Percentiles rank a stretch among this genome's conserved stretches.
These are phyloP conservation scores for Schizophyllum amplum DNA, from an alignment of 1,284 basidiomycete species.

Conservation along the genomic window DNA sequence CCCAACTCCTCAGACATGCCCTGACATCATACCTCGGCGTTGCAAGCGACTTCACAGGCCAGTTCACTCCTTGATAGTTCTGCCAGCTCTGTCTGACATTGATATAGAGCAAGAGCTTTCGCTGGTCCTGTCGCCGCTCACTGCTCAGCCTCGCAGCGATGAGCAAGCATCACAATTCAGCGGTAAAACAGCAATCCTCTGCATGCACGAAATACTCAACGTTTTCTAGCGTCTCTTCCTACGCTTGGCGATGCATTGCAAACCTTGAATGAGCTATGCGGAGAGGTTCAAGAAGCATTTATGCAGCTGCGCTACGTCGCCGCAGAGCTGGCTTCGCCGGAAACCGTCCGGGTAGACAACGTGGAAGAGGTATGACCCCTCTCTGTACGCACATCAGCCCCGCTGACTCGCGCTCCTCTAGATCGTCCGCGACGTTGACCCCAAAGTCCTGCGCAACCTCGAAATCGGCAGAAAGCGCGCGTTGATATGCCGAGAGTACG, in stretches of 20 bases:
- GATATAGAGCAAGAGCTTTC: constrained; percentile 55
- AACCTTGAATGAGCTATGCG: constrained; percentile 55
- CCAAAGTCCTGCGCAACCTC: constrained; percentile 49
- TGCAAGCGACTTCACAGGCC: constrained; percentile 63
- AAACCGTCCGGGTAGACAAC: constrained; percentile 64
- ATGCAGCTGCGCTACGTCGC: constrained; percentile 62
- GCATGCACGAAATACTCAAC: constrained; percentile 11
- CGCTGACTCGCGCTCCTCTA: constrained; percentile 18
- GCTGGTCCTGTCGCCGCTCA: constrained; percentile 54
- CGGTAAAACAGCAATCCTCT: constrained; percentile 9
- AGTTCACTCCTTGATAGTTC: constrained; percentile 4
- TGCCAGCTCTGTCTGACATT: not conserved
- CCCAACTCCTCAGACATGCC: constrained; percentile 49
- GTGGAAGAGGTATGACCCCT: constrained; percentile 40
- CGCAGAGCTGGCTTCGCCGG: constrained; percentile 63
- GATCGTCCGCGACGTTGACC: constrained; percentile 50
- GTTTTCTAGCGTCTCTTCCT: constrained; percentile 53
- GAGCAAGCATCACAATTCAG: constrained; percentile 29
- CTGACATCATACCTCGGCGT: constrained; percentile 58
- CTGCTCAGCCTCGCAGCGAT: constrained; percentile 37
- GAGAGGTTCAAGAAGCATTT: constrained; percentile 51
- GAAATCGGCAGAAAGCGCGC: constrained; percentile 61
- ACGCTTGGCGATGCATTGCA: constrained; percentile 72
- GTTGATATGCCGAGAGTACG: constrained; percentile 53
- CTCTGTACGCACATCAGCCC: not conserved